Percentiles rank a stretch among this genome's conserved stretches.
Conservation (phyloP, 176 grass and related monocot species). For the Pontederia crassipes region DNA sequence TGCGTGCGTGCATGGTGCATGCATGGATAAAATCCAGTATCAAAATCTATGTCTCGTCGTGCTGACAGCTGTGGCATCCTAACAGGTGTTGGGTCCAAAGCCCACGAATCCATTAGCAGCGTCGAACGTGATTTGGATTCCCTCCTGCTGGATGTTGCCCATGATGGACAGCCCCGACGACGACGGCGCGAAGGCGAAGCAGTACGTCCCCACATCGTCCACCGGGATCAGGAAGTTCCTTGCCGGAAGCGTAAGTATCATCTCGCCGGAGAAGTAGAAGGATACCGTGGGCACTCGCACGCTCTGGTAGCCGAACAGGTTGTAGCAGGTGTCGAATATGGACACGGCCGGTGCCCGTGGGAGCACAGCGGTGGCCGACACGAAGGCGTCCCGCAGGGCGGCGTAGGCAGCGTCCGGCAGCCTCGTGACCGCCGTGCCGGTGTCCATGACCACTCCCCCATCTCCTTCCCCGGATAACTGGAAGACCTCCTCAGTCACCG, state of each 20-base stretch:
- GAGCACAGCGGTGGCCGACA: slow-evolving; percentile 22
- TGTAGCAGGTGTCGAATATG: slow-evolving; percentile 91
- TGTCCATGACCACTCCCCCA: slow-evolving; percentile 89
- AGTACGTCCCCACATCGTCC: slow-evolving; percentile 47
- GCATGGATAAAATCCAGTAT: neutral
- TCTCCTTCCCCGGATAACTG: slow-evolving; percentile 50
- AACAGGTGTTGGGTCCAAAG: slow-evolving; percentile 86
- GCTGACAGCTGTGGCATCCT: neutral
- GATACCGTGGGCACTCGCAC: slow-evolving; percentile 88
- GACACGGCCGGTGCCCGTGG: slow-evolving; percentile 40
- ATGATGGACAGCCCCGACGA: slow-evolving; percentile 56
- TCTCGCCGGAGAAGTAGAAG: slow-evolving; percentile 53
- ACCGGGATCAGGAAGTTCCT: slow-evolving; percentile 66
- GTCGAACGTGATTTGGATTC: slow-evolving; percentile 81
- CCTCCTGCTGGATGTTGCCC: slow-evolving; percentile 85
- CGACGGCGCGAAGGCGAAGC: slow-evolving; percentile 78
- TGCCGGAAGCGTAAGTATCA: slow-evolving; percentile 71
- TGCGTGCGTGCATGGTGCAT: too few relatives aligned
- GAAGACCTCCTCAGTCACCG: slow-evolving; percentile 50
- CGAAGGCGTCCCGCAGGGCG: slow-evolving; percentile 54
- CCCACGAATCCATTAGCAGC: slow-evolving; percentile 56
- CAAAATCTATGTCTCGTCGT: neutral
- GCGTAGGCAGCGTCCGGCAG: slow-evolving; percentile 49
- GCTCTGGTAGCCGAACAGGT: slow-evolving; percentile 59
- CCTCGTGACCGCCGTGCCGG: slow-evolving; percentile 67